Percentiles rank a stretch among this genome's conserved stretches.
These are phyloP conservation scores for Parathielavia appendiculata DNA, from an alignment of 495 filamentous ascomycete species.

Conservation along the genomic window DNA sequence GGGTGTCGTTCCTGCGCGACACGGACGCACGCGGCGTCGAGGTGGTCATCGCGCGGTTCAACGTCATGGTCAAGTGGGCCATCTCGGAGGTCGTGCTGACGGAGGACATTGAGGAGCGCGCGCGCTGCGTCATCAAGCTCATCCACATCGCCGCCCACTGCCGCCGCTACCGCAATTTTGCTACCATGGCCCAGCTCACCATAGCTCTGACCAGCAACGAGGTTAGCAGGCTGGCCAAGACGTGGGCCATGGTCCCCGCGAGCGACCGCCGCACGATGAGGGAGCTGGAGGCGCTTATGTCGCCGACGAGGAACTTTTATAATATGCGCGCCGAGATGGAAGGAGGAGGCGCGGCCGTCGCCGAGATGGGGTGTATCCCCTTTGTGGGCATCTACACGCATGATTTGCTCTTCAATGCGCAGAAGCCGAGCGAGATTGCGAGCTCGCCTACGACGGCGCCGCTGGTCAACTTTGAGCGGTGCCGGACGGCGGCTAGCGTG, in stretches of 20 bases:
- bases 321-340: constrained; percentile 92
- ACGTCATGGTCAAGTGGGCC: constrained; percentile 96
- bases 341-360: constrained; percentile 38
- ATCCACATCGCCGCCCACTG: constrained; percentile 89
- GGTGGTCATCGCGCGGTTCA: constrained; percentile 93
- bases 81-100: constrained; percentile 89
- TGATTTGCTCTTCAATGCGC: constrained; percentile 92
- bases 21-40: constrained; percentile 83
- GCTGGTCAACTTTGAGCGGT: constrained; percentile 92
- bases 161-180: constrained; percentile 84
- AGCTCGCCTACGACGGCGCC: constrained; percentile 62
- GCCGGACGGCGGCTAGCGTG: constrained; percentile 81
- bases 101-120: constrained; percentile 72
- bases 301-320: constrained; percentile 86
- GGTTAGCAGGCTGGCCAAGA: constrained; percentile 65
- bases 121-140: constrained; percentile 77
- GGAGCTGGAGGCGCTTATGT: constrained; percentile 78
- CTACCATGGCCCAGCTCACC: constrained; percentile 91
- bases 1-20: constrained; percentile 89
- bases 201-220: constrained; percentile 85
- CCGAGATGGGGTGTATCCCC: constrained; percentile 86
- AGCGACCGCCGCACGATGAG: constrained; percentile 66
- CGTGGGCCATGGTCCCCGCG: constrained; percentile 73
- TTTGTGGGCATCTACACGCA: constrained; percentile 95
- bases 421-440: constrained; percentile 70